Evolutionary conservation across 768 basidiomycete species (phyloP).

Genomic region (Naganishia randhawae): DNA sequence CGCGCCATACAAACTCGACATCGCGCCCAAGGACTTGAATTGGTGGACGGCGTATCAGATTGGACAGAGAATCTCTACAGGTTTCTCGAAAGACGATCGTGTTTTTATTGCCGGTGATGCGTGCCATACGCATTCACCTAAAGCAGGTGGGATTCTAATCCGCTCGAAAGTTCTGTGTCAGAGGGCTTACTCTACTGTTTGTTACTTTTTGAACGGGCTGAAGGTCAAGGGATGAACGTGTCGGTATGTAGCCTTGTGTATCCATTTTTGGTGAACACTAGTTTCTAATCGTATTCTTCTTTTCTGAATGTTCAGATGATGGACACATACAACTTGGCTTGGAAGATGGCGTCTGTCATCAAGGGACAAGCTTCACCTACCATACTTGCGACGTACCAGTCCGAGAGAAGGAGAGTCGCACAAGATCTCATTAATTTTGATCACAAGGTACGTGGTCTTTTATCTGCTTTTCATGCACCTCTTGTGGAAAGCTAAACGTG

Average conservation of each 20-base stretch:
- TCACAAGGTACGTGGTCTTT: too few species aligned
- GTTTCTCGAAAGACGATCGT: not conserved
- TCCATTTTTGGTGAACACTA: too few species aligned
- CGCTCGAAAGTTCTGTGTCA: too few species aligned
- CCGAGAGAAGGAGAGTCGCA: not conserved
- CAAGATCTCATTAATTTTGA: not conserved
- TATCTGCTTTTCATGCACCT: too few species aligned
- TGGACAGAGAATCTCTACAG: not conserved
- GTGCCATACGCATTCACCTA: not conserved
- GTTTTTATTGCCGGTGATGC: not conserved
- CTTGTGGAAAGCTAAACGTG: too few species aligned
- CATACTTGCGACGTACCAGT: not conserved
- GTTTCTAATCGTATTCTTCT: too few species aligned
- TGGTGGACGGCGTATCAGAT: not conserved
- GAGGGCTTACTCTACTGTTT: too few species aligned
- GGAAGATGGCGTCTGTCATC: not conserved
- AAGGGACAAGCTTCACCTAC: not conserved
- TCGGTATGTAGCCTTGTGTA: too few species aligned
- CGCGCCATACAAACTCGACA: not conserved
- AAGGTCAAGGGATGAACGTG: not conserved
- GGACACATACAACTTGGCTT: not conserved
- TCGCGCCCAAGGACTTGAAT: not conserved
- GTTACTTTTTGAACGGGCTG: too few species aligned
- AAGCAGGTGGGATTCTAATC: too few species aligned
- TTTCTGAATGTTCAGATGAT: not conserved